Conservation (phyloP, 1,284 basidiomycete genomes). For the Pseudozyma sp. region DNA sequence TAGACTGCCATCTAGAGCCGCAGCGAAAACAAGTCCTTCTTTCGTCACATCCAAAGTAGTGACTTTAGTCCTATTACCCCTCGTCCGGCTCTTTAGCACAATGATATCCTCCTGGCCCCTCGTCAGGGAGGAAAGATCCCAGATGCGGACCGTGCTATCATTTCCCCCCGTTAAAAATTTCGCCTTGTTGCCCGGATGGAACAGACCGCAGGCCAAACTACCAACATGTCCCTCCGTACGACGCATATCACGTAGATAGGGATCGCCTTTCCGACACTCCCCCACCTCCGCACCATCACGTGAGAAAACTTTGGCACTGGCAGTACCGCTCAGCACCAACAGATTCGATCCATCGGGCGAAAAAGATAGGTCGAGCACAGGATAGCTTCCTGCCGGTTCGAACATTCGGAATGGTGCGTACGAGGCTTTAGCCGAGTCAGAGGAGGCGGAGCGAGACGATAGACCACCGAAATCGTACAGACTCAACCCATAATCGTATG, state of each 20-base stretch:
- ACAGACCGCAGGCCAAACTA: slow-evolving; percentile 87
- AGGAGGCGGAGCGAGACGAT: slow-evolving; percentile 71
- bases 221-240: slow-evolving; percentile 94
- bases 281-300: slow-evolving; percentile 57
- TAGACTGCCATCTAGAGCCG: slow-evolving; percentile 87
- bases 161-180: slow-evolving; percentile 91
- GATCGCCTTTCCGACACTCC: slow-evolving; percentile 86
- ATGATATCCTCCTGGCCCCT: slow-evolving; percentile 84
- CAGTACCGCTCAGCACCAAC: slow-evolving; percentile 79
- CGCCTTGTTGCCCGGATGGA: slow-evolving; percentile 86
- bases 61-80: slow-evolving; percentile 93
- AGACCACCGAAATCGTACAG: slow-evolving; percentile 99
- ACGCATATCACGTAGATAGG: slow-evolving; percentile 98
- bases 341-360: slow-evolving; percentile 25
- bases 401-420: slow-evolving; percentile 94
- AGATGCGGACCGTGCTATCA: slow-evolving; percentile 96
- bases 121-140: slow-evolving; percentile 88
- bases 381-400: slow-evolving; percentile 90
- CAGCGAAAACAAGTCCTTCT: slow-evolving; percentile 67
- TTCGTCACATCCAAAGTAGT: slow-evolving; percentile 71
- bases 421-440: slow-evolving; percentile 60
- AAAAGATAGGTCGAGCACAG: slow-evolving; percentile 58
- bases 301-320: slow-evolving; percentile 87
- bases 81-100: slow-evolving; percentile 93
- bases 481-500: slow-evolving; percentile 96